These are phyloP conservation scores for Fusarium domesticum DNA, from an alignment of 2,329 filamentous ascomycete species.

Conservation along the genomic window DNA sequence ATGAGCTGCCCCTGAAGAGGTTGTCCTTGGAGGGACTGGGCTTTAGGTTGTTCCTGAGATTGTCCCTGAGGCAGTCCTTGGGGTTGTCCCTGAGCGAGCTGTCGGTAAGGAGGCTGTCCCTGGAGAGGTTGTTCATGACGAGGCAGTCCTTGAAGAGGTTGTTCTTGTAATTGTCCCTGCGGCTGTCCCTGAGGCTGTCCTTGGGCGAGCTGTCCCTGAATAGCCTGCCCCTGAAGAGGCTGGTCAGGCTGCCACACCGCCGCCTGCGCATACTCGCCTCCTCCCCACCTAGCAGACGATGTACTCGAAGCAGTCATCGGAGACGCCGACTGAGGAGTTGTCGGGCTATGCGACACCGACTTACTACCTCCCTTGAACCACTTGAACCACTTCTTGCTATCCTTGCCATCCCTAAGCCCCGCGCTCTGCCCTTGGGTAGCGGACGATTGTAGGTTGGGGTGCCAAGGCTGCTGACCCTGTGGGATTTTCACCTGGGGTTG, in stretches of 20 bases:
- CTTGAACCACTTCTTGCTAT: slow-evolving; percentile 27
- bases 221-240: slow-evolving; percentile 5
- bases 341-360: slow-evolving; percentile 18
- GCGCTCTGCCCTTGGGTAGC: slow-evolving; percentile 14
- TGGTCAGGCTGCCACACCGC: slow-evolving; percentile 25
- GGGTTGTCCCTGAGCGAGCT: background rate
- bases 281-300: slow-evolving; percentile 15
- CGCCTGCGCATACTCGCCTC: slow-evolving; percentile 20
- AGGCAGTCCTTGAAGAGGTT: background rate
- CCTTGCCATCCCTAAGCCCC: slow-evolving; percentile 22
- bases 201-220: slow-evolving; percentile 1
- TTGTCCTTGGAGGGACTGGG: background rate
- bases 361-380: slow-evolving; percentile 27
- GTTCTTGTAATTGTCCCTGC: background rate
- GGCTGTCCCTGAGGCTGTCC: background rate
- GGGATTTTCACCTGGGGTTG: slow-evolving; percentile 21
- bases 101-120: background rate
- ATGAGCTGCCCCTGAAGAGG: background rate
- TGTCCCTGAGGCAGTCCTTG: background rate
- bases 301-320: slow-evolving; percentile 8
- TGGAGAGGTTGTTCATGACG: background rate
- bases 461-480: slow-evolving; percentile 15
- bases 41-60: background rate
- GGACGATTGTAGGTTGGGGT: slow-evolving; percentile 15
- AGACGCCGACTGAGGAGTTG: slow-evolving; percentile 11